These are phyloP conservation scores for Ogataea ganodermae DNA, from an alignment of 805 yeast genomes.

Conservation along the genomic window DNA sequence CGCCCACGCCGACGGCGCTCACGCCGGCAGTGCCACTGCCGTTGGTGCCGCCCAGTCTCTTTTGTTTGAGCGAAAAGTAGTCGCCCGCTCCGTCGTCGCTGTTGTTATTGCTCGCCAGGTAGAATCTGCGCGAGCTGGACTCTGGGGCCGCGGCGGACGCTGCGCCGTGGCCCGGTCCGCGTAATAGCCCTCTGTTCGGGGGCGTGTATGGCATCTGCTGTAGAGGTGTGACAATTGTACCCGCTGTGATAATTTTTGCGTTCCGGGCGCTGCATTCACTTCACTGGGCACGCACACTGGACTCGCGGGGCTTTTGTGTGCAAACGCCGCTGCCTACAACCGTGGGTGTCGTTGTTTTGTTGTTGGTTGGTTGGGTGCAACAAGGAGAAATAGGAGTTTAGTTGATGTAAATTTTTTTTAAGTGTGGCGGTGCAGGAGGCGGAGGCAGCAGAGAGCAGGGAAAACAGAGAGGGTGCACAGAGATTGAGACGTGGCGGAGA, in stretches of 20 bases:
- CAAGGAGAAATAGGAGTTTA: not conserved
- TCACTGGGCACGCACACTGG: not conserved
- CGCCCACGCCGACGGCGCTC: too few species aligned
- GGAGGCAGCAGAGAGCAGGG: too few species aligned
- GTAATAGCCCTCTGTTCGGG: slow-evolving; percentile 19
- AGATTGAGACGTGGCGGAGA: too few species aligned
- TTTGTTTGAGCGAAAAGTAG: not conserved
- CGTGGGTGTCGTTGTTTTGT: not conserved
- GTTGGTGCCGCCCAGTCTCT: not conserved
- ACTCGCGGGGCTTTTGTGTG: not conserved
- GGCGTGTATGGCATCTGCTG: slow-evolving; percentile 32
- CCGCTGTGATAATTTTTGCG: slow-evolving; percentile 1
- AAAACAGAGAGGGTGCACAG: too few species aligned
- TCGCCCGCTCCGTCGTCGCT: slow-evolving; percentile 12
- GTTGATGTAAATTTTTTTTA: not conserved
- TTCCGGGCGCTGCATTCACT: slow-evolving; percentile 1
- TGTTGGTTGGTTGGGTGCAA: not conserved
- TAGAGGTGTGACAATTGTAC: slow-evolving; percentile 2
- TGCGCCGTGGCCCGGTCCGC: slow-evolving; percentile 2
- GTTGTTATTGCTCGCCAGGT: slow-evolving; percentile 15
- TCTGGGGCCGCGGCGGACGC: slow-evolving; percentile 6
- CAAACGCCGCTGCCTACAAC: not conserved
- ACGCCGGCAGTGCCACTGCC: too few species aligned
- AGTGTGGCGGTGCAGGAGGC: not conserved
- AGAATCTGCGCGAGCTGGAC: slow-evolving; percentile 14